Evolutionary conservation across 1,284 basidiomycete species (phyloP).

Genomic region (Papiliotrema flavescens): DNA sequence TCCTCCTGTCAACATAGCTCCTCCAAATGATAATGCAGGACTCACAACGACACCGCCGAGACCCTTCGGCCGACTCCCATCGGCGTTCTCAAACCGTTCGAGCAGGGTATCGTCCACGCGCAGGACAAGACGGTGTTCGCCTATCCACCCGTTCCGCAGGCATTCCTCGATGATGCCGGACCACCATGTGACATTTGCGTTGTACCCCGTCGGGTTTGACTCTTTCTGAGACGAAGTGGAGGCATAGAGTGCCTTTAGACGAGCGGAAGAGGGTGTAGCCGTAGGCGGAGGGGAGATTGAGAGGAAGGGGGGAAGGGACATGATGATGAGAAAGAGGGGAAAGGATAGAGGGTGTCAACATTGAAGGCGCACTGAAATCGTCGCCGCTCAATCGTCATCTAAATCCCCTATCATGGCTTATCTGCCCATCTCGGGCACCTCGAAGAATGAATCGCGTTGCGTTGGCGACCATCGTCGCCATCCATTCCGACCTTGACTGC

Average conservation of each 20-base stretch:
- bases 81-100: constrained; percentile 55
- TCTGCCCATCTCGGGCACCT: no score
- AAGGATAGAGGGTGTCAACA: neutral
- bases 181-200: constrained; percentile 86
- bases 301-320: constrained; percentile 26
- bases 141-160: constrained; percentile 60
- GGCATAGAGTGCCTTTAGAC: constrained; percentile 80
- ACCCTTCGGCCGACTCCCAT: constrained; percentile 63
- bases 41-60: constrained; percentile 77
- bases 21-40: constrained; percentile 19
- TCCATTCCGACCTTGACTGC: no score
- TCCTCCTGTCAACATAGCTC: neutral
- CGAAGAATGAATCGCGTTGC: no score
- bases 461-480: no score
- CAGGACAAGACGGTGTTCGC: constrained; percentile 59
- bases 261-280: constrained; percentile 50
- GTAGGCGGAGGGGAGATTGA: constrained; percentile 15
- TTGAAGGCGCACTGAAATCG: no score
- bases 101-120: constrained; percentile 60
- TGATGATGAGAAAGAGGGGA: neutral
- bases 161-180: constrained; percentile 62
- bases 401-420: no score
- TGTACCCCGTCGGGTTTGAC: constrained; percentile 78
- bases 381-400: no score
- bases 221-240: constrained; percentile 78